Evolutionary conservation across 2,329 filamentous ascomycete species (phyloP), one percentile per base, ranked within the genome.

Genomic region (Botrytis hyacinthi): DNA sequence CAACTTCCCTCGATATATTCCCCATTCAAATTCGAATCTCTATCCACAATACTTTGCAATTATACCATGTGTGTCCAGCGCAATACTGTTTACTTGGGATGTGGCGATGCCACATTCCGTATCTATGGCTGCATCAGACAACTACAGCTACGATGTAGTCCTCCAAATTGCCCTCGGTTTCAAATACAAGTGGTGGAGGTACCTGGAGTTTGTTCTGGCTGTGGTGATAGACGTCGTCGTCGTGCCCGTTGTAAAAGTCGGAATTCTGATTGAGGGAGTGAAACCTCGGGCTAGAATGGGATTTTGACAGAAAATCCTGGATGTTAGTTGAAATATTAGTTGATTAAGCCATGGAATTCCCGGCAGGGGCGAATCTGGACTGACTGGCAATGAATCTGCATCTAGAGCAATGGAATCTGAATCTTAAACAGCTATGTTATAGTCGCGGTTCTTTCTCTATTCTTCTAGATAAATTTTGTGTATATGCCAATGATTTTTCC

Each of bases 401-500:
- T 29, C 2, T n/a, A 54, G 5, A 54, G 3, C 5, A 54, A 29
- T 29, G 26, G 3, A 29, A 7, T 54, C 14, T 16, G 6, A 8
- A 54, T 7, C 6, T 16, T 6, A 12, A 6, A n/a, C 16, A 5
- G 4, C n/a, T 18, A 7, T 29, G 8, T 0, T n/a, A 54, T n/a
- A 7, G 1, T 54, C 1, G 3, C 51, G 5, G 51, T 3, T 18
- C n/a, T 54, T 29, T 16, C 26, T 18, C 14, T 1, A 16, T 54
- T 7, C 4, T 16, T 16, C 22, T 5, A 26, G 22, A 12, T 26
- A 12, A 1, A 26, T 10, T 12, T 1, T 18, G 42, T 16, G 26
- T n/a, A 16, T n/a, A 26, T 10, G 10, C 20, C 3, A 9, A 48
- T 40, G 37, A 40, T 40, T 2, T 40, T 40, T 42, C 40, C 40